Conservation (phyloP, 176 grass and related monocot species). For the Phyllostachys edulis region DNA sequence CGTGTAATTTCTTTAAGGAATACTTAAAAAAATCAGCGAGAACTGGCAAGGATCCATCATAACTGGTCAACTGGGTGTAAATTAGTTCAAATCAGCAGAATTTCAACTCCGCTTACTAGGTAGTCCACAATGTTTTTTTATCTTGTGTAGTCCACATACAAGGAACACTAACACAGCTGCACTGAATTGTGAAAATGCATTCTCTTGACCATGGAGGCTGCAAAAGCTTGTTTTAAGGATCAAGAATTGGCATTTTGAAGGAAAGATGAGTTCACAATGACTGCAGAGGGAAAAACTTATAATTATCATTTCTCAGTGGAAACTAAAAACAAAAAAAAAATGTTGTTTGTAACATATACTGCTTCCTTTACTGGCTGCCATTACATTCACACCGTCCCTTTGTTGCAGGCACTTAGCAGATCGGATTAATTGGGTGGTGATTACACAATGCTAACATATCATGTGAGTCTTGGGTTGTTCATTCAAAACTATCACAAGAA, state of each 20-base stretch:
- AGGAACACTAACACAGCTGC: not conserved
- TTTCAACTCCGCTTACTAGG: not conserved
- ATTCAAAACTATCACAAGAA: not conserved
- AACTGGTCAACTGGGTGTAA: not conserved
- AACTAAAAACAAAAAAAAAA: not conserved
- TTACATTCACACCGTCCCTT: not conserved
- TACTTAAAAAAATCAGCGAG: not conserved
- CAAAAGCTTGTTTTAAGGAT: not conserved
- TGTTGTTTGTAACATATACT: not conserved
- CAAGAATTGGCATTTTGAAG: not conserved
- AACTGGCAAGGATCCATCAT: not conserved
- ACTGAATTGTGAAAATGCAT: not conserved
- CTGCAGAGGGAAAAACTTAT: not conserved
- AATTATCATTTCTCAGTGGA: not conserved
- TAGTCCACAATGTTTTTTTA: not conserved
- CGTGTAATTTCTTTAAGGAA: not conserved
- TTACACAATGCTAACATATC: not conserved
- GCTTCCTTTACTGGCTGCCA: not conserved
- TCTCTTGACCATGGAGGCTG: not conserved
- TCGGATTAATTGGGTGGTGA: not conserved
- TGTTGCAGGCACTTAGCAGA: not conserved
- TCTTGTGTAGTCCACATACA: not conserved
- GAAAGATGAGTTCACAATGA: not conserved
- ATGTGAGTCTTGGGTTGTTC: not conserved
- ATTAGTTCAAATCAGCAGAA: not conserved